Percentiles rank a stretch among this genome's conserved stretches.
Conservation (phyloP, 306 rosid species). For the Astragalus glycyphyllos region DNA sequence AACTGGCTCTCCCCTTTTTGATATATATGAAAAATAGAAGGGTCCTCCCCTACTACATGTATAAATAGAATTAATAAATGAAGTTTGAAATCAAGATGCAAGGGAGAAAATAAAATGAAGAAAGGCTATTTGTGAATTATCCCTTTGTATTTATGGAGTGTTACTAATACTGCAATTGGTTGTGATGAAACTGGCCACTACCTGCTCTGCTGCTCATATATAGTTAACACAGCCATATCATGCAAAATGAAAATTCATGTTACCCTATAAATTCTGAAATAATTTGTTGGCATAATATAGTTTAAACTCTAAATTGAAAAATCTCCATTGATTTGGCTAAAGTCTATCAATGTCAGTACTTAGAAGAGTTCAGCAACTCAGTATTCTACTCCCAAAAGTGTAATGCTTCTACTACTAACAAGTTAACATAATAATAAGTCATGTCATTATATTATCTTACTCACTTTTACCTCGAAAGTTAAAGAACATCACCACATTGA, state of each 20-base stretch:
- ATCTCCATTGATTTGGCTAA: neutral
- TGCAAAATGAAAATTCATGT: neutral
- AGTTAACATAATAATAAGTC: neutral
- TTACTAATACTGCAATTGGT: neutral
- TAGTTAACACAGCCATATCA: neutral
- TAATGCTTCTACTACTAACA: neutral
- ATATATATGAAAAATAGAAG: conserved; percentile 42
- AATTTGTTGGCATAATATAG: too few relatives aligned
- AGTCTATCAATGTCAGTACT: neutral
- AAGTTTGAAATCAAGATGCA: conserved; percentile 34
- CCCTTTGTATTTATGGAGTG: conserved; percentile 5
- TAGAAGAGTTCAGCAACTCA: neutral
- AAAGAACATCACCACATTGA: conserved; percentile 1
- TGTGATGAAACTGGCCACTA: conserved; percentile 5
- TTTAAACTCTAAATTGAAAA: neutral
- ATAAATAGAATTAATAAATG: conserved; percentile 37
- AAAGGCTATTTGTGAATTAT: conserved; percentile 20
- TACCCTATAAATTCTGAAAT: too few relatives aligned
- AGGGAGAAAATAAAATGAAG: conserved; percentile 47
- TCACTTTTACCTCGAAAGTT: conserved; percentile 4
- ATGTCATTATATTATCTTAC: too few relatives aligned
- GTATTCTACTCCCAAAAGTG: neutral
- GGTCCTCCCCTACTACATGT: conserved; percentile 39
- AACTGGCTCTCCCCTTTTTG: conserved; percentile 32
- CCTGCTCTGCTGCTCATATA: too few relatives aligned